Evolutionary conservation across 139 green algal genomes (phyloP).

Genomic region (Gonium pectorale): DNA sequence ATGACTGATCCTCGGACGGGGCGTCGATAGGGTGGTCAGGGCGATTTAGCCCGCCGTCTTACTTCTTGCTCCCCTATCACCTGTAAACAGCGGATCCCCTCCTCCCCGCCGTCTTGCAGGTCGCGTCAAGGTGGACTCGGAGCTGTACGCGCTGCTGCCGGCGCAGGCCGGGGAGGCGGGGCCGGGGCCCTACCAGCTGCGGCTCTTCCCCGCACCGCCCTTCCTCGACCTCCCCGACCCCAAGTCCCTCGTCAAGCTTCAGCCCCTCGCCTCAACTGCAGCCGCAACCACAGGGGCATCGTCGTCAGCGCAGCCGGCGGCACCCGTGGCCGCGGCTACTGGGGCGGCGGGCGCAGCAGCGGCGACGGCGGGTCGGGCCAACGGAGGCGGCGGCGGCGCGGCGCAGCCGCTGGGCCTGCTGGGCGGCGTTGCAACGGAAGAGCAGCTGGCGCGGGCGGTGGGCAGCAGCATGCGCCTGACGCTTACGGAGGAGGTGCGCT

Average conservation of each 20-base stretch:
- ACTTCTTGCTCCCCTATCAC: too few relatives aligned
- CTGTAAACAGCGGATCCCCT: too few relatives aligned
- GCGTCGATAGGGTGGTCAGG: too few relatives aligned
- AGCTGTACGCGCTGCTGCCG: not conserved
- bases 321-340: not conserved
- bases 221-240: not conserved
- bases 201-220: slow-evolving; percentile 9
- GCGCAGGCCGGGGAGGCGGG: not conserved
- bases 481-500: slow-evolving; percentile 57
- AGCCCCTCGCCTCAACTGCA: slow-evolving; percentile 4
- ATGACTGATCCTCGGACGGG: too few relatives aligned
- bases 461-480: slow-evolving; percentile 59
- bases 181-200: not conserved
- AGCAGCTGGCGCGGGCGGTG: slow-evolving; percentile 43
- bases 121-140: slow-evolving; percentile 31
- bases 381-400: not conserved
- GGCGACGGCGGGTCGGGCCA: not conserved
- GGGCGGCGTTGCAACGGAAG: not conserved
- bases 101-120: not conserved
- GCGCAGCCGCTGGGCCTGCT: not conserved
- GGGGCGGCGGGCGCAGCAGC: not conserved
- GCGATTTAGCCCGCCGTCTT: too few relatives aligned
- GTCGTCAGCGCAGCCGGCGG: not conserved
- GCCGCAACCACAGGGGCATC: not conserved
- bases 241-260: slow-evolving; percentile 5